Evolutionary conservation across 768 basidiomycete species (phyloP).

Genomic region (Mrakia frigida): DNA sequence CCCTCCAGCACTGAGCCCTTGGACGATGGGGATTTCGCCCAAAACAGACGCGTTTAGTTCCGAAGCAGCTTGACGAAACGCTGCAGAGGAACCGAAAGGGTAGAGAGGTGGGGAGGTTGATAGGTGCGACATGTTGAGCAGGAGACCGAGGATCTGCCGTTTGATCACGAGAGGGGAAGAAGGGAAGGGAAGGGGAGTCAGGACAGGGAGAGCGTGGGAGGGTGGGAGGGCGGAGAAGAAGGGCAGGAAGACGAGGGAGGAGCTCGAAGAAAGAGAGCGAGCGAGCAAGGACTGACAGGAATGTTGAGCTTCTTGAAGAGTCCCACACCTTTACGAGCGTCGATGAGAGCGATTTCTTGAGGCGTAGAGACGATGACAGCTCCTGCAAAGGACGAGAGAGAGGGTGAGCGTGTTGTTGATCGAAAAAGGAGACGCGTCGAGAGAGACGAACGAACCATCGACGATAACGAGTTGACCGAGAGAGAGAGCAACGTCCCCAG

Average conservation of each 20-base stretch:
- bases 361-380: slow-evolving; percentile 92
- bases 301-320: slow-evolving; percentile 87
- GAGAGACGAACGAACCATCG: slow-evolving; percentile 56
- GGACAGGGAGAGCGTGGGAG: background rate
- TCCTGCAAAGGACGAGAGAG: slow-evolving; percentile 51
- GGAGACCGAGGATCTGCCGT: slow-evolving; percentile 69
- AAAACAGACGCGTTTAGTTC: slow-evolving; percentile 61
- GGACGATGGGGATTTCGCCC: slow-evolving; percentile 74
- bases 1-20: slow-evolving; percentile 64
- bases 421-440: background rate
- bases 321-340: slow-evolving; percentile 84
- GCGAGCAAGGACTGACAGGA: slow-evolving; percentile 55
- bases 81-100: slow-evolving; percentile 64
- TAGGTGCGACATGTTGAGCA: slow-evolving; percentile 85
- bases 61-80: slow-evolving; percentile 58
- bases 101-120: slow-evolving; percentile 53
- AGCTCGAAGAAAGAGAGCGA: background rate
- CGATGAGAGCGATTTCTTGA: slow-evolving; percentile 85
- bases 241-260: background rate
- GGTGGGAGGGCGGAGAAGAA: background rate
- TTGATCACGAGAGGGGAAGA: too few species aligned
- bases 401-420: background rate
- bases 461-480: slow-evolving; percentile 79
- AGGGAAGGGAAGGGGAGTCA: background rate
- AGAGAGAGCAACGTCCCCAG: slow-evolving; percentile 90